Conservation (phyloP, 768 basidiomycete species). For the Sutorius australiensis region DNA sequence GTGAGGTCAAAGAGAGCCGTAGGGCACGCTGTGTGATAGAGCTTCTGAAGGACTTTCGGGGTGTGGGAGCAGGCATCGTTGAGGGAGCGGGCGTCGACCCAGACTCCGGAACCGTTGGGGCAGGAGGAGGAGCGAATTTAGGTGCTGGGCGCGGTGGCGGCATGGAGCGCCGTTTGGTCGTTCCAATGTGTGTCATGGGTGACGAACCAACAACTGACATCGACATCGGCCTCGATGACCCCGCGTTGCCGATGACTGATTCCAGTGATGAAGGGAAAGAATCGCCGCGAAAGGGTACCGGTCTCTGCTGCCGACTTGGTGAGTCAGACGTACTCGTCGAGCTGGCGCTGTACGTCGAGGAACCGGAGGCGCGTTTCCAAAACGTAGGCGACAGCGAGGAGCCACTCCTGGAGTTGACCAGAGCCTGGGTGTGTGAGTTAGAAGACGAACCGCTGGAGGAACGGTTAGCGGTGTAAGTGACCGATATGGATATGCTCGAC, state of each 20-base stretch:
- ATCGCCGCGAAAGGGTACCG: constrained; percentile 1
- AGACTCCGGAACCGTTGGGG: constrained; percentile 40
- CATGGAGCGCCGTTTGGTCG: constrained; percentile 54
- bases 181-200: constrained; percentile 14
- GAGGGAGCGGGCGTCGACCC: constrained; percentile 1
- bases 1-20: constrained; percentile 56
- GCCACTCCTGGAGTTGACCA: constrained; percentile 40
- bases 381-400: constrained; percentile 47
- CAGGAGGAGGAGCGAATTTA: constrained; percentile 64
- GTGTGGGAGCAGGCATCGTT: constrained; percentile 2
- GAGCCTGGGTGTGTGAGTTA: constrained; percentile 25
- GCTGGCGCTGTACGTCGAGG: constrained; percentile 44
- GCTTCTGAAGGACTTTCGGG: constrained; percentile 46
- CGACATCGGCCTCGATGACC: constrained; percentile 20
- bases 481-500: constrained; percentile 25
- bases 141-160: constrained; percentile 76
- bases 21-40: constrained; percentile 55
- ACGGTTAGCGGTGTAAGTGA: constrained; percentile 32
- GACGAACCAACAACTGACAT: constrained; percentile 14
- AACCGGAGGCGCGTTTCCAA: constrained; percentile 50
- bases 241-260: constrained; percentile 1
- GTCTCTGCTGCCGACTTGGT: constrained; percentile 18
- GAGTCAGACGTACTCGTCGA: constrained; percentile 44
- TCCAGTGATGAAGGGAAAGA: constrained; percentile 12
- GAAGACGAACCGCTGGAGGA: constrained; percentile 39